Evolutionary conservation across 1,139 yeast species (phyloP).

Genomic region (Sugiyamaella sp.): DNA sequence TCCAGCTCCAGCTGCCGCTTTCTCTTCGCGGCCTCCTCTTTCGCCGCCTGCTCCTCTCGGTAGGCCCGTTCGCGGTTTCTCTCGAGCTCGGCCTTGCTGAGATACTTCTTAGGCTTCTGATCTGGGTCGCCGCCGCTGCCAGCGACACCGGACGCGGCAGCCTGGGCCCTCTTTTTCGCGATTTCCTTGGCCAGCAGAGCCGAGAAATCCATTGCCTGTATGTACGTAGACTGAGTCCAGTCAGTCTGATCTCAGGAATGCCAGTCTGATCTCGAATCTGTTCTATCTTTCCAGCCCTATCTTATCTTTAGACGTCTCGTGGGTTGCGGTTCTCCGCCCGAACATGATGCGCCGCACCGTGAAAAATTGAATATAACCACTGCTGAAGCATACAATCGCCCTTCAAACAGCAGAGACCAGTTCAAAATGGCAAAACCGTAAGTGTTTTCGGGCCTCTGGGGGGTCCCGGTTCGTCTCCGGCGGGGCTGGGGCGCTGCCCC

Average conservation of each 20-base stretch:
- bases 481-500: too few species aligned
- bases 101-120: not conserved
- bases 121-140: constrained; percentile 4
- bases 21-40: constrained; percentile 31
- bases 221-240: too few species aligned
- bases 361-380: constrained; percentile 13
- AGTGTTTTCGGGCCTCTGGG: not conserved
- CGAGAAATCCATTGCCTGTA: constrained; percentile 38
- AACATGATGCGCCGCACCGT: constrained; percentile 11
- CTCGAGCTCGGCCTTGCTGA: constrained; percentile 14
- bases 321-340: not conserved
- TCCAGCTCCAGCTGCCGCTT: constrained; percentile 40
- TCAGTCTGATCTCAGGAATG: not conserved
- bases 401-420: not conserved
- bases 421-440: constrained; percentile 13
- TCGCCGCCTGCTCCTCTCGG: constrained; percentile 39
- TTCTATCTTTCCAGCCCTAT: not conserved
- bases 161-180: constrained; percentile 37
- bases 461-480: not conserved
- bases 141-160: constrained; percentile 20
- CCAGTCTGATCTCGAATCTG: not conserved
- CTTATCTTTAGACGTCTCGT: constrained; percentile 1
- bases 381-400: not conserved
- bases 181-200: constrained; percentile 40
- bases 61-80: constrained; percentile 33